phyloP scores from a whole-genome alignment of 345 rosid genomes.

The Linum trigynum region DNA sequence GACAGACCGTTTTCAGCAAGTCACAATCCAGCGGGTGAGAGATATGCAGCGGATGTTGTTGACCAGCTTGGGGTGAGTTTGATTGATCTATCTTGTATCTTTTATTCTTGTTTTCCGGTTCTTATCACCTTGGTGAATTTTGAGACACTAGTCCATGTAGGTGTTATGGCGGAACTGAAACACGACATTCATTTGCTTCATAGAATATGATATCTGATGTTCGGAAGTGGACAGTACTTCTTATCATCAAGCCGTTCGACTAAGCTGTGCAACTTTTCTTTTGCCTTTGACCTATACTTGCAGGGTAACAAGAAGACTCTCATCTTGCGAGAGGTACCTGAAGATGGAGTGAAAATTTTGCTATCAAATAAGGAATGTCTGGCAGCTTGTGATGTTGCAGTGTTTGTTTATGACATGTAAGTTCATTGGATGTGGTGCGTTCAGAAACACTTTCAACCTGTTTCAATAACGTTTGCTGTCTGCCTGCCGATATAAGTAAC shows the following conservation, averaged over 20 bases:
- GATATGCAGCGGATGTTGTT: slow-evolving; percentile 47
- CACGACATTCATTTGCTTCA: neutral
- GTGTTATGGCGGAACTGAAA: too few species aligned
- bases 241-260: slow-evolving; percentile 8
- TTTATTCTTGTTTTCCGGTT: too few species aligned
- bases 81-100: neutral
- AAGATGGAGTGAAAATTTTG: slow-evolving; percentile 45
- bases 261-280: neutral
- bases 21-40: slow-evolving; percentile 36
- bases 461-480: neutral
- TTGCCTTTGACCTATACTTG: neutral
- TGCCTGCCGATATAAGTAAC: too few species aligned
- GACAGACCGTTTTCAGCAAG: slow-evolving; percentile 53
- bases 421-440: slow-evolving; percentile 8
- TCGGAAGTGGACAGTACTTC: neutral
- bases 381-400: slow-evolving; percentile 63
- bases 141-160: neutral
- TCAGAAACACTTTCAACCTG: neutral
- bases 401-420: slow-evolving; percentile 66
- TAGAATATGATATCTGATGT: neutral
- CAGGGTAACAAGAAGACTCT: slow-evolving; percentile 65
- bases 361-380: slow-evolving; percentile 41
- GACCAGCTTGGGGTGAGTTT: slow-evolving; percentile 62
- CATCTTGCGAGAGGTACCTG: slow-evolving; percentile 63
- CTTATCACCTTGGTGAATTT: neutral